Percentiles rank a stretch among this genome's conserved stretches.
Conservation (phyloP, 208 protist genomes). For the Trypanosoma caninum region DNA sequence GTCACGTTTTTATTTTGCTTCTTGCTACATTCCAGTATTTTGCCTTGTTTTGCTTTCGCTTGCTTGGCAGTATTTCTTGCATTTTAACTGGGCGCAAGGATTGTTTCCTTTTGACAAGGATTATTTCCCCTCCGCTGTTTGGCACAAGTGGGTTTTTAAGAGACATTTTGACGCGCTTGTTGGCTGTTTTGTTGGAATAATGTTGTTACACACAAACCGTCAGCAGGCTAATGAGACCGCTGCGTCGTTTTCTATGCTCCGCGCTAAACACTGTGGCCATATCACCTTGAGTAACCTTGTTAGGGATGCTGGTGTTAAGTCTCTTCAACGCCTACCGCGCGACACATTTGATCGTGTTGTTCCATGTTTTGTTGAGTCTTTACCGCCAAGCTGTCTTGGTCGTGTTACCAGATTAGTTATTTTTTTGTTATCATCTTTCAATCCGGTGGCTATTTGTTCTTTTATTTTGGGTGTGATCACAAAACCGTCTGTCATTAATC, state of each 20-base stretch:
- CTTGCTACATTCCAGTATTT: not conserved
- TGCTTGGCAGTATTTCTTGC: slow-evolving; percentile 15
- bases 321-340: slow-evolving; percentile 12
- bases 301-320: not conserved
- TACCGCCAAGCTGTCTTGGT: slow-evolving; percentile 15
- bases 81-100: not conserved
- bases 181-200: slow-evolving; percentile 10
- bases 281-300: slow-evolving; percentile 15
- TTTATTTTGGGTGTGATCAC: slow-evolving; percentile 25
- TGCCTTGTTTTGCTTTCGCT: not conserved
- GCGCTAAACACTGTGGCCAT: slow-evolving; percentile 8
- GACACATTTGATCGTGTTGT: slow-evolving; percentile 17
- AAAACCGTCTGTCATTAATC: slow-evolving; percentile 26
- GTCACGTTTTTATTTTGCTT: slow-evolving; percentile 2
- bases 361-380: slow-evolving; percentile 11
- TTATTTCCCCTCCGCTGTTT: not conserved
- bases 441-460: slow-evolving; percentile 29
- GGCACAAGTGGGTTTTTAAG: slow-evolving; percentile 23
- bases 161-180: not conserved
- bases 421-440: slow-evolving; percentile 19
- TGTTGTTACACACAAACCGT: slow-evolving; percentile 25
- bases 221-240: slow-evolving; percentile 3
- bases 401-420: slow-evolving; percentile 17
- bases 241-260: slow-evolving; percentile 7
- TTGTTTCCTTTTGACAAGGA: slow-evolving; percentile 1